Evolutionary conservation across 1,284 basidiomycete genomes (phyloP), one percentile per base, ranked within the genome.

Genomic region (Polyporus tsugae): DNA sequence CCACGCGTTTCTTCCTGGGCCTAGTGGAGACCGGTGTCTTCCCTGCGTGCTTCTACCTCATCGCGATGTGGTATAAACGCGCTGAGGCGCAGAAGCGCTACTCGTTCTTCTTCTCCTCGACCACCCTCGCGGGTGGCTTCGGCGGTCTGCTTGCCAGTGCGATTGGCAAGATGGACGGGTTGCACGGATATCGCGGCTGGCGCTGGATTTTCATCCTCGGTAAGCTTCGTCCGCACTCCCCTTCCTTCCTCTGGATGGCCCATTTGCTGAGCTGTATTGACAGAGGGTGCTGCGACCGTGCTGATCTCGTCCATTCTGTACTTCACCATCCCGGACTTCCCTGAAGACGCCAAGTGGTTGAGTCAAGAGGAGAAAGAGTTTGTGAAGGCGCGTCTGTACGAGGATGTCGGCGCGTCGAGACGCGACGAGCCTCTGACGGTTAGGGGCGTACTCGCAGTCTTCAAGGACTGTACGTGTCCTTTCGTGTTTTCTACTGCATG

Each of bases 161-260:
- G 10, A 80, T 80, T 33, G 78, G 78, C 29, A 79, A 81, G 72
- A 78, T 81, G 78, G 78, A 81, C 65, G 79, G 78, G 52, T 65
- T 78, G 42, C 66, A 70, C 1, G 79, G 79, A 38, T 78, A 76
- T 57, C 73, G 65, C 7, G 79, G 78, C 39, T 81, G 80, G 80
- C 69, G 78, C 41, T 84, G 83, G 82, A 76, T 84, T 19, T 79
- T 83, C 74, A 80, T 84, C 36, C 75, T 84, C 2, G 83, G 82
- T 84, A 64, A 75, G 82, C 71, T 78, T 78, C 62, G 79, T 53
- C 19, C 19, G 41, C 15, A 17, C 41, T 29, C 1, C 41, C 15
- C 10, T 42, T 7, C 22, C n/a, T 63, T 35, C 17, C 35, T 41
- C 44, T 25, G n/a, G 22, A 60, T 29, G 58, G 11, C n/a, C 22